Evolutionary conservation across 169 alveolate genomes (phyloP), one percentile per base, ranked within the genome.

Genomic region (Cryptosporidium ubiquitum): DNA sequence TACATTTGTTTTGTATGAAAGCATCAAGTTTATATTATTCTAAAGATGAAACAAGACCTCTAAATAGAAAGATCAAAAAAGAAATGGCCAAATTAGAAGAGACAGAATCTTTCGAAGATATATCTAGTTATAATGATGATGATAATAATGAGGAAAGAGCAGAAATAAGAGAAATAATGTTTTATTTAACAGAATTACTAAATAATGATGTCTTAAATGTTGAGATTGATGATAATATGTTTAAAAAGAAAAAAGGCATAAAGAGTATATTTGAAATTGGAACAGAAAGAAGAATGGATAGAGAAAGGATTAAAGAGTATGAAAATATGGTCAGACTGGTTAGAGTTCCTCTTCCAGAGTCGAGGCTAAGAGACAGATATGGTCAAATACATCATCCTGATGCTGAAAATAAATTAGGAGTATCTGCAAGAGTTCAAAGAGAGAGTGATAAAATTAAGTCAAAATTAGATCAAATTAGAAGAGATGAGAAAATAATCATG

Each of bases 321-420:
- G 18, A 42, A 9, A 26, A 79, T 31, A 42, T 37, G 69, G 52
- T 44, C 12, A 61, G 40, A 64, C 10, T 20, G 23, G 18, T 79
- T 14, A 37, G 68, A 64, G 20, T 58, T 40, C 89, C 89, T 0
- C 52, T 79, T 26, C 75, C 73, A 26, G 89, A 79, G 37, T 58
- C 79, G 20, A 20, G 89, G 23, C 68, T 79, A 18, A 79, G 89
- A 29, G 69, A 79, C 26, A 79, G 89, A 16, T 40, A 42, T 20
- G 89, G 89, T n/a, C 23, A 18, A 1, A 33, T 79, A 29, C 44
- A 40, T 47, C 71, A 64, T 37, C 31, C n/a, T 23, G 64, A 29
- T 20, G 14, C 79, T 18, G 69, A 79, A 18, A 79, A 79, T 31
- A 61, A 42, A 18, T 18, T 79, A 18, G 69, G 89, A 10, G 44